Evolutionary conservation across 805 yeast genomes (phyloP).

Genomic region (Candida awuae): DNA sequence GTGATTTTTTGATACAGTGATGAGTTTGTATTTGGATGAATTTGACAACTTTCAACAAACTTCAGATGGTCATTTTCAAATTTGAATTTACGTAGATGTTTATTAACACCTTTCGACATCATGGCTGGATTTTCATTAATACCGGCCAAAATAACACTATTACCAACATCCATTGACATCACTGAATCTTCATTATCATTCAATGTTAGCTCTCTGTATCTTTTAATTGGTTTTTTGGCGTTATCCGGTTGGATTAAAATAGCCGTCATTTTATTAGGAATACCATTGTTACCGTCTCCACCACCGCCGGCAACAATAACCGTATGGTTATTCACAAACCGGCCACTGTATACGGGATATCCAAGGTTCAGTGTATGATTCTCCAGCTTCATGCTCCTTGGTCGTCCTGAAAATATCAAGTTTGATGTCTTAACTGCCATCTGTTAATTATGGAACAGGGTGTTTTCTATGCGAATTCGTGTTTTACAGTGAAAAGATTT

Average conservation of each 20-base stretch:
- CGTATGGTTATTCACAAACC: conserved; percentile 52
- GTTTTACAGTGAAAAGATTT: no score
- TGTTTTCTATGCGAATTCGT: no score
- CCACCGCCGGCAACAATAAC: conserved; percentile 88
- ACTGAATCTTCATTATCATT: conserved; percentile 77
- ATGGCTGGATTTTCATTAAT: conserved; percentile 61
- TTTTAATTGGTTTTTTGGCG: conserved; percentile 40
- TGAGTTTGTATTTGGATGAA: conserved; percentile 38
- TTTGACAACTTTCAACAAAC: conserved; percentile 52
- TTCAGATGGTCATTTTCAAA: conserved; percentile 55
- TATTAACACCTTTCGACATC: conserved; percentile 54
- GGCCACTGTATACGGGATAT: conserved; percentile 77
- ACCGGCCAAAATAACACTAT: conserved; percentile 56
- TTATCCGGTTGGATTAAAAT: conserved; percentile 48
- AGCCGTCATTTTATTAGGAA: conserved; percentile 74
- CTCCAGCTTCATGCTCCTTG: conserved; percentile 21
- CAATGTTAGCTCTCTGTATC: conserved; percentile 48
- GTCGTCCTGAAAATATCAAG: no score
- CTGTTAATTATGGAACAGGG: neutral
- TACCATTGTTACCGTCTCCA: conserved; percentile 87
- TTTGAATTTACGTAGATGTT: conserved; percentile 60
- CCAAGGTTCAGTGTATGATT: conserved; percentile 33
- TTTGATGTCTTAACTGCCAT: no score
- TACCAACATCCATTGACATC: conserved; percentile 59
- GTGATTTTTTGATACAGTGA: conserved; percentile 62